These are phyloP conservation scores for Cyclotella kingstonii DNA, from an alignment of 108 stramenopile genomes.

Conservation along the genomic window DNA sequence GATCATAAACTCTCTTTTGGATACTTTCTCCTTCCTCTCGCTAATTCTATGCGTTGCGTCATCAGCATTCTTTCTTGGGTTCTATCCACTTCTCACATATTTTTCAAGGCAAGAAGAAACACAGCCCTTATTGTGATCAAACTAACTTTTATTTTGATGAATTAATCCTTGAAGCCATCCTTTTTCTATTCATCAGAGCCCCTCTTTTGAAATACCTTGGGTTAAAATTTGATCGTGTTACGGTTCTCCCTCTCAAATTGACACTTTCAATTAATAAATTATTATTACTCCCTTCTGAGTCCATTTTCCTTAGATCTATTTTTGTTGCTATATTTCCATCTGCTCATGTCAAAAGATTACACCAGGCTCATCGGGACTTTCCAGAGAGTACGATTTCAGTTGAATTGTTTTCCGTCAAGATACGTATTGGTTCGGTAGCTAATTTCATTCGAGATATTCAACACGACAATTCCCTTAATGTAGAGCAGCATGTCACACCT, in stretches of 20 bases:
- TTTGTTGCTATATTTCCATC: constrained; percentile 12
- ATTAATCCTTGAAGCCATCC: no score
- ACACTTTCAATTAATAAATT: not conserved
- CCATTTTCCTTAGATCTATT: not conserved
- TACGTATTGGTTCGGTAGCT: constrained; percentile 4
- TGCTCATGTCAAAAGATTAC: not conserved
- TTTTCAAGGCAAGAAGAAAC: no score
- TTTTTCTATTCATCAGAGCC: constrained; percentile 4
- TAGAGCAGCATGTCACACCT: not conserved
- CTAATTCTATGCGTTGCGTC: no score
- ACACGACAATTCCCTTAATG: not conserved
- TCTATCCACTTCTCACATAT: no score
- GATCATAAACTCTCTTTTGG: no score
- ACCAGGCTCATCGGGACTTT: not conserved
- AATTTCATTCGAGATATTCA: not conserved
- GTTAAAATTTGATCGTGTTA: constrained; percentile 4
- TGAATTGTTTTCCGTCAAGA: constrained; percentile 1
- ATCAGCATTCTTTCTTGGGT: no score
- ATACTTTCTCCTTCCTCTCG: no score
- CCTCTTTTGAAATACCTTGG: constrained; percentile 7
- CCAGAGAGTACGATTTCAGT: constrained; percentile 15
- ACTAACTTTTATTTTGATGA: no score
- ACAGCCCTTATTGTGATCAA: no score
- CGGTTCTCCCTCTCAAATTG: not conserved
- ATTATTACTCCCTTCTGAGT: constrained; percentile 4